These are phyloP conservation scores for Aspergillus transmontanensis DNA, from an alignment of 2,329 filamentous ascomycete genomes.

Conservation along the genomic window DNA sequence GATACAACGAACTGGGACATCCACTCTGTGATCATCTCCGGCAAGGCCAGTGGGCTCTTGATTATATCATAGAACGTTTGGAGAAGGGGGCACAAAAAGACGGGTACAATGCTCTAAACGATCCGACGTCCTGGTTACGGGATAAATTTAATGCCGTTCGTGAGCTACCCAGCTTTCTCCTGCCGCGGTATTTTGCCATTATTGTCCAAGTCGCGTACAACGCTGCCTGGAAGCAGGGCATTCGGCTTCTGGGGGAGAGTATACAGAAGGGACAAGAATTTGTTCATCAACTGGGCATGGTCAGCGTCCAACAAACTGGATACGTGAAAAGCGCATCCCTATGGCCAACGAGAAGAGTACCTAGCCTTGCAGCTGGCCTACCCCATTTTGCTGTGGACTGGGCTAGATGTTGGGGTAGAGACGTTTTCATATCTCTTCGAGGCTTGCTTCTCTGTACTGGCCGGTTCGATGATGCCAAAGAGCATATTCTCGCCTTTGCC, in stretches of 20 bases:
- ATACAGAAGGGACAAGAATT: constrained; percentile 84
- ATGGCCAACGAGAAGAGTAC: constrained; percentile 81
- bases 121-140: constrained; percentile 75
- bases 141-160: constrained; percentile 85
- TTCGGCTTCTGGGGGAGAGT: constrained; percentile 77
- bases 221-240: constrained; percentile 75
- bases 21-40: constrained; percentile 91
- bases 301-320: constrained; percentile 88
- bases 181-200: constrained; percentile 91
- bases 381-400: constrained; percentile 93
- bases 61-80: constrained; percentile 80
- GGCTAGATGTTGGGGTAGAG: constrained; percentile 95
- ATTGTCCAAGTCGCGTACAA: constrained; percentile 85
- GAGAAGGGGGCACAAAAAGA: constrained; percentile 68
- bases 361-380: constrained; percentile 85
- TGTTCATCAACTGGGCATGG: constrained; percentile 82
- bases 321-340: constrained; percentile 87
- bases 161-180: constrained; percentile 80
- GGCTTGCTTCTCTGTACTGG: constrained; percentile 91
- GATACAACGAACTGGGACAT: constrained; percentile 88
- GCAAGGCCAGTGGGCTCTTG: constrained; percentile 87
- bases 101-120: constrained; percentile 64
- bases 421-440: constrained; percentile 93
- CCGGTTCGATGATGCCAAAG: constrained; percentile 82
- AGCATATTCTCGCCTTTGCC: constrained; percentile 92